Evolutionary conservation across 2,329 filamentous ascomycete genomes (phyloP).

Genomic region (Aureobasidium sp.): DNA sequence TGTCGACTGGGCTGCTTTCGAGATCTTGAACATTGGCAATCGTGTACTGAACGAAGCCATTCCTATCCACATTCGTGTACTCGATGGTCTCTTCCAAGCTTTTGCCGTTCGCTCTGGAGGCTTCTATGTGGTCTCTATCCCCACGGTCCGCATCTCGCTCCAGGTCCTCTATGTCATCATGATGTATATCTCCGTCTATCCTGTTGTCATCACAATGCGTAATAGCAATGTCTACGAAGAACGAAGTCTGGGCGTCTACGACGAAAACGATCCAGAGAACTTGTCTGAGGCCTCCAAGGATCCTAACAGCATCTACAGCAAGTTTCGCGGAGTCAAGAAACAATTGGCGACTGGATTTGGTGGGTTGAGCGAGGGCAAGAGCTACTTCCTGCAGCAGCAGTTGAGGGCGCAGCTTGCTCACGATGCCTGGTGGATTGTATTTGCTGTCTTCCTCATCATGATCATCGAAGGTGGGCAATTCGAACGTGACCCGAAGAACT

Average conservation of each 20-base stretch:
- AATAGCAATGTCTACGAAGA: constrained; percentile 55
- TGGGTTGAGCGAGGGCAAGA: constrained; percentile 21
- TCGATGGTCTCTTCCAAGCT: constrained; percentile 53
- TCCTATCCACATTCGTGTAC: constrained; percentile 38
- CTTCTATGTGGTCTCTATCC: constrained; percentile 39
- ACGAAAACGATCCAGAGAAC: constrained; percentile 19
- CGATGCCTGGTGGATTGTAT: constrained; percentile 37
- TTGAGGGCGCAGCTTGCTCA: constrained; percentile 39
- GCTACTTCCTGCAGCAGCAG: constrained; percentile 34
- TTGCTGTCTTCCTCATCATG: constrained; percentile 38
- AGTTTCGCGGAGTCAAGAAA: constrained; percentile 1
- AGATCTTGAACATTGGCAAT: constrained; percentile 49
- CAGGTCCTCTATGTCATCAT: constrained; percentile 53
- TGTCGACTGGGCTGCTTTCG: constrained; percentile 43
- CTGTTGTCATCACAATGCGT: constrained; percentile 53
- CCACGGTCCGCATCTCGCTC: constrained; percentile 43
- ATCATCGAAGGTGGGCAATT: constrained; percentile 34
- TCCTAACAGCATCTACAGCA: constrained; percentile 3
- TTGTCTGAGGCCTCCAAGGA: neutral
- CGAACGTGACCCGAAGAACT: constrained; percentile 26
- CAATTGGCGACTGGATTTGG: constrained; percentile 5
- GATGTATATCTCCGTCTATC: constrained; percentile 58
- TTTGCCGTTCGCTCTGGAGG: constrained; percentile 41
- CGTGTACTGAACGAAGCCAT: constrained; percentile 37
- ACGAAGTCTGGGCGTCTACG: constrained; percentile 51